Conservation (phyloP, 371 early-diverging fungal genomes). For the Dinochytrium kinnereticum region DNA sequence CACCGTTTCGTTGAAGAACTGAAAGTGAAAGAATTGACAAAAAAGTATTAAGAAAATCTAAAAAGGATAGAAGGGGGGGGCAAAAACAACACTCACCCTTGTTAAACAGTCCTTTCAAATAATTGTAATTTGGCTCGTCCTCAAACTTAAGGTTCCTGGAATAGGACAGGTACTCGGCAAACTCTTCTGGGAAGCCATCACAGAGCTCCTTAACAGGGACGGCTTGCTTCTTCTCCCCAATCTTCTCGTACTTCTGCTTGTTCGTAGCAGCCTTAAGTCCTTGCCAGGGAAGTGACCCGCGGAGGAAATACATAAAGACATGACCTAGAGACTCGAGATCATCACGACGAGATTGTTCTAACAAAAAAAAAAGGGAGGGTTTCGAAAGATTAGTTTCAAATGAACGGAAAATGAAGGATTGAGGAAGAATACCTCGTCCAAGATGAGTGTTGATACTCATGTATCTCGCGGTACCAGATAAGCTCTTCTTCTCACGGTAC, state of each 20-base stretch:
- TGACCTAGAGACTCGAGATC: conserved; percentile 99
- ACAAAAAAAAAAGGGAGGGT: neutral
- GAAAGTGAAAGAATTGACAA: too few species aligned
- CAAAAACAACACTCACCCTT: conserved; percentile 50
- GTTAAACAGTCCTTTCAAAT: conserved; percentile 85
- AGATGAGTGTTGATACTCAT: conserved; percentile 97
- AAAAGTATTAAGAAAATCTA: neutral
- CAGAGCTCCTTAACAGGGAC: conserved; percentile 93
- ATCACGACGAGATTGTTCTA: conserved; percentile 97
- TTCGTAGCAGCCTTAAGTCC: conserved; percentile 98
- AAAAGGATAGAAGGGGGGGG: neutral
- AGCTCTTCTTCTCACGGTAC: conserved; percentile 86
- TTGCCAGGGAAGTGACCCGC: conserved; percentile 99
- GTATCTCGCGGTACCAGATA: conserved; percentile 97
- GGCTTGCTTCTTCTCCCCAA: conserved; percentile 97
- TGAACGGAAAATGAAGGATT: neutral
- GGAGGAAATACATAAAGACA: conserved; percentile 98
- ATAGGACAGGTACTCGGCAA: conserved; percentile 89
- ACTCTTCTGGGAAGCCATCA: conserved; percentile 93
- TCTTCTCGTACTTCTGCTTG: conserved; percentile 98
- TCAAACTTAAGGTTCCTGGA: conserved; percentile 95
- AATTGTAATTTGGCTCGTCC: conserved; percentile 97
- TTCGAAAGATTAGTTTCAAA: neutral
- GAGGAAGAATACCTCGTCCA: conserved; percentile 68
- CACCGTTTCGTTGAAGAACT: conserved; percentile 76